Percentiles rank a stretch among this genome's conserved stretches.
These are phyloP conservation scores for Xerocomellus chrysenteron DNA, from an alignment of 768 basidiomycete species.

Conservation along the genomic window DNA sequence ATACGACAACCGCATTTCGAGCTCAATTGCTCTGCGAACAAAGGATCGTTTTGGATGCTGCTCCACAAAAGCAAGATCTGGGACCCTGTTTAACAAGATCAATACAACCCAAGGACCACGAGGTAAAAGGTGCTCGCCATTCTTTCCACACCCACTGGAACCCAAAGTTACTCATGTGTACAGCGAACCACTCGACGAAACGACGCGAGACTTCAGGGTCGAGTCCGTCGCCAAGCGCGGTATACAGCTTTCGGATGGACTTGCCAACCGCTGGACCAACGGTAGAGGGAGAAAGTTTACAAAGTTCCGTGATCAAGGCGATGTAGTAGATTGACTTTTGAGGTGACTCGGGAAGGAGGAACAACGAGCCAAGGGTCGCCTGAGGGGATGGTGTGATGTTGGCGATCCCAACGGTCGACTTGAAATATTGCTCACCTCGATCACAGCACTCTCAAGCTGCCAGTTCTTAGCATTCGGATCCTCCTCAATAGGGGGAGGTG, in stretches of 20 bases:
- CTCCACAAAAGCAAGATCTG: constrained; percentile 69
- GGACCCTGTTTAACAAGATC: constrained; percentile 56
- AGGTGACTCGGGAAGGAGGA: constrained; percentile 74
- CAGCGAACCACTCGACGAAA: constrained; percentile 92
- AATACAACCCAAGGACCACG: neutral
- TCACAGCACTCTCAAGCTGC: constrained; percentile 85
- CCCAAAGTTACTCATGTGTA: constrained; percentile 96
- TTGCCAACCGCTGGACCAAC: constrained; percentile 97
- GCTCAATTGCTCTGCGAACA: constrained; percentile 81
- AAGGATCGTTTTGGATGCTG: constrained; percentile 89
- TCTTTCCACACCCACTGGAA: constrained; percentile 99
- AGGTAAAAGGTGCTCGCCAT: constrained; percentile 57
- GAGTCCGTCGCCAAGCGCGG: constrained; percentile 74
- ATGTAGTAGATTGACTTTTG: constrained; percentile 85
- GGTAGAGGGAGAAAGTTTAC: constrained; percentile 88
- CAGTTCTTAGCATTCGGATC: constrained; percentile 63
- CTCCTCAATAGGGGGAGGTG: constrained; percentile 47
- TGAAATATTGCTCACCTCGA: constrained; percentile 57
- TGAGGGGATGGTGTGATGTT: constrained; percentile 29
- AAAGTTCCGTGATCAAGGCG: constrained; percentile 87
- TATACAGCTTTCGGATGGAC: constrained; percentile 86
- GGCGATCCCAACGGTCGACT: neutral
- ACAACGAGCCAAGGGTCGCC: constrained; percentile 70
- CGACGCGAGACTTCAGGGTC: constrained; percentile 81
- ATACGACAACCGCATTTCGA: constrained; percentile 90